Evolutionary conservation across 345 rosid species (phyloP).

Genomic region (Gossypium longicalyx): DNA sequence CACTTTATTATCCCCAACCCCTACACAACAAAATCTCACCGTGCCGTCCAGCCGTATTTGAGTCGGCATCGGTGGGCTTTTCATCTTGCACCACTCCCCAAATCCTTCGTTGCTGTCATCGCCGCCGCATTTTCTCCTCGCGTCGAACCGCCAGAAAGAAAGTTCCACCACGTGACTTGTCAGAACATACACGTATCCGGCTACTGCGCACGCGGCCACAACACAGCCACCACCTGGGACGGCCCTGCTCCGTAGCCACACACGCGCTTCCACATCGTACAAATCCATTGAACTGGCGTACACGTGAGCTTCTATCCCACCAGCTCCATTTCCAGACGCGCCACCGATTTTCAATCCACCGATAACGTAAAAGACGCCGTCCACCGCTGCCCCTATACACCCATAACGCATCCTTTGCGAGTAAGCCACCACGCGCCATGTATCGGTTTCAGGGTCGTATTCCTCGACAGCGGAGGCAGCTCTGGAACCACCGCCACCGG

Average conservation of each 20-base stretch:
- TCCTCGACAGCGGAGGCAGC: conserved; percentile 63
- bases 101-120: conserved; percentile 25
- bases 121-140: conserved; percentile 27
- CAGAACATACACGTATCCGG: conserved; percentile 52
- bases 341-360: conserved; percentile 77
- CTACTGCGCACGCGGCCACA: conserved; percentile 75
- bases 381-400: conserved; percentile 71
- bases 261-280: conserved; percentile 58
- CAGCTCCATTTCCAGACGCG: conserved; percentile 25
- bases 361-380: conserved; percentile 78
- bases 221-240: conserved; percentile 93
- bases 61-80: conserved; percentile 69
- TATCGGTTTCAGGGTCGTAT: conserved; percentile 62
- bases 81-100: conserved; percentile 78
- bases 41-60: conserved; percentile 65
- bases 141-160: conserved; percentile 82
- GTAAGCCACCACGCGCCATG: conserved; percentile 59
- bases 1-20: conserved; percentile 65
- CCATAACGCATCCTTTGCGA: conserved; percentile 68
- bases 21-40: conserved; percentile 73
- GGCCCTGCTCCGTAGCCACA: conserved; percentile 72
- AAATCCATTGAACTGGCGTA: conserved; percentile 90
- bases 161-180: conserved; percentile 90
- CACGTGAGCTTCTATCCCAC: conserved; percentile 51
- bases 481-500: conserved; percentile 57